Evolutionary conservation across 1,284 basidiomycete genomes (phyloP), one percentile per base, ranked within the genome.

Genomic region (Cryptococcus maquisensis): DNA sequence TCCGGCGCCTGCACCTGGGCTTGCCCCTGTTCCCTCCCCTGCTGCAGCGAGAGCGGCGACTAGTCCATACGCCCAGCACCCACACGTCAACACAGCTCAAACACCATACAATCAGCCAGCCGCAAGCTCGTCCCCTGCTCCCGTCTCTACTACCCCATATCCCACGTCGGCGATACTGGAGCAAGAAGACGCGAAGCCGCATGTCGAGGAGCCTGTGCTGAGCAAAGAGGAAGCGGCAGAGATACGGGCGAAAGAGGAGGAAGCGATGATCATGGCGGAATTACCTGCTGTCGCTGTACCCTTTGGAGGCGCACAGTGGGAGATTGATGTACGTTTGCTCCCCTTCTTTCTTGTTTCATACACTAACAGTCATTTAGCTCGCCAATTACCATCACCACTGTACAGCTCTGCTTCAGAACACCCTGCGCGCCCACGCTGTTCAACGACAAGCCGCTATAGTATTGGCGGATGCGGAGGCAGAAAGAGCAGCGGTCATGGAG

Each of bases 391-490:
- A 66, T 26, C 52, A 59, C 12, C 57, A 57, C 28, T 39, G 65
- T 12, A 47, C 47, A 3, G 43, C 54, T 0, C 49, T 70, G 2
- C 51, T 60, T 9, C 51, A 60, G 23, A 43, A 51, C 4, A 65
- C 64, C 2, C 44, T 63, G 12, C 60, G 63, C 6, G 56, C 65
- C 2, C 64, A 68, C 47, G 53, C 66, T 3, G 57, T 60, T 4
- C 44, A 57, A 39, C 49, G 69, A 18, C 61, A 68, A 23, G 69
- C 68, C 0, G 60, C 63, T 3, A 64, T 64, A 13, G 55, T 69
- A 0, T 47, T 73, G 12, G 66, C 70, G 5, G 71, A 74, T 51
- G 72, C 70, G 0, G 72, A 74, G 59, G 67, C 67, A 20, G 71
- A 74, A 51, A 51, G 68, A 7, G 36, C 58, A 2, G 66, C 68